These are phyloP conservation scores for Cucumis melo DNA, from an alignment of 306 rosid genomes.

Conservation along the genomic window DNA sequence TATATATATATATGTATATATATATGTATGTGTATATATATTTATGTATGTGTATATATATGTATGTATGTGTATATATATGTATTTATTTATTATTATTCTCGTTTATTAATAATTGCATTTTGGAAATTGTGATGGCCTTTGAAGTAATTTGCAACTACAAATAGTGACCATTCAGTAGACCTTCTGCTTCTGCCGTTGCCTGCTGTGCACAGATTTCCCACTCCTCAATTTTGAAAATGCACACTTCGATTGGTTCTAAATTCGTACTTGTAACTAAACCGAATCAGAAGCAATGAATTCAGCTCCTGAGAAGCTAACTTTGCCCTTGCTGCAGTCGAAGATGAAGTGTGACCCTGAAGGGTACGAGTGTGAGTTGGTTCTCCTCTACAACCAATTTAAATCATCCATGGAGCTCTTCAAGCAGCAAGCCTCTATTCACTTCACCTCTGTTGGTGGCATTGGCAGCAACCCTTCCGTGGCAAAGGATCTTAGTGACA, in stretches of 20 bases:
- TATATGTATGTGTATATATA: no score
- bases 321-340: slow-evolving; percentile 48
- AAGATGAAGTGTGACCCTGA: slow-evolving; percentile 86
- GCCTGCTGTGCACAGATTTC: neutral
- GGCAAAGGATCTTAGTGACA: slow-evolving; percentile 65
- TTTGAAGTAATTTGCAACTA: no score
- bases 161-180: neutral
- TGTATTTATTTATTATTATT: no score
- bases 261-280: no score
- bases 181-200: neutral
- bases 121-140: no score
- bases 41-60: no score
- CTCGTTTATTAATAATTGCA: no score
- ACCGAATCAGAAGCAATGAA: neutral
- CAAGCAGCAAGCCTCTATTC: slow-evolving; percentile 49
- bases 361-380: slow-evolving; percentile 63
- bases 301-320: slow-evolving; percentile 48
- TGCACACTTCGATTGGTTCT: neutral
- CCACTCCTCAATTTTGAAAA: neutral
- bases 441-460: slow-evolving; percentile 58
- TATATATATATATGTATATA: no score
- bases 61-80: no score
- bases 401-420: slow-evolving; percentile 57
- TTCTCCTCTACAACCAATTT: slow-evolving; percentile 50
- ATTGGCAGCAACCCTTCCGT: slow-evolving; percentile 45